phyloP scores from a whole-genome alignment of 768 basidiomycete genomes.

The Russula lepida region DNA sequence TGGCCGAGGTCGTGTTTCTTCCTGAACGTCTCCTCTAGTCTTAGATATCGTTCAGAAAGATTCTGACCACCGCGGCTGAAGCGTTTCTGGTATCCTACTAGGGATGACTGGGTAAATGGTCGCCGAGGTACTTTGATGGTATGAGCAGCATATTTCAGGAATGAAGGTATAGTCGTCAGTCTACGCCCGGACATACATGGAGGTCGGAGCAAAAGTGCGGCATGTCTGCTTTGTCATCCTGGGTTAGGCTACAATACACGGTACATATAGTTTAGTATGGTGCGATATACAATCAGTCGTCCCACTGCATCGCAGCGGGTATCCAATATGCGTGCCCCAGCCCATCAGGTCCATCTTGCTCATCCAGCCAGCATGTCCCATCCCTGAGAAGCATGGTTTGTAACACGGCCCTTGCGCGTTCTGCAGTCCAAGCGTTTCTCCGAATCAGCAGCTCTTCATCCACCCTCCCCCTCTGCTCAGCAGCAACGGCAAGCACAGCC shows the following conservation, averaged over 20 bases:
- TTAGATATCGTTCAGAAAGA: slow-evolving; percentile 45
- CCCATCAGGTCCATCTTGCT: slow-evolving; percentile 53
- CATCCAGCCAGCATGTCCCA: slow-evolving; percentile 92
- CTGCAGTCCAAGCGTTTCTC: slow-evolving; percentile 66
- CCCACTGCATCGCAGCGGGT: slow-evolving; percentile 82
- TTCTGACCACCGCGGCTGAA: slow-evolving; percentile 47
- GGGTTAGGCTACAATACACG: not conserved
- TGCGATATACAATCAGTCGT: slow-evolving; percentile 34
- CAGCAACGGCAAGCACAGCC: slow-evolving; percentile 67
- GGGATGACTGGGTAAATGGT: slow-evolving; percentile 25
- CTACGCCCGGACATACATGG: slow-evolving; percentile 3
- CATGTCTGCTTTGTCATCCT: slow-evolving; percentile 3
- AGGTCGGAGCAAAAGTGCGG: not conserved
- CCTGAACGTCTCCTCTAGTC: slow-evolving; percentile 47
- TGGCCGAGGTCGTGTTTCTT: slow-evolving; percentile 34
- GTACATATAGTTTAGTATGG: not conserved
- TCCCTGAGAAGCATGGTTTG: slow-evolving; percentile 88
- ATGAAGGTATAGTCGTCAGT: not conserved
- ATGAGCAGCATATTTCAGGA: slow-evolving; percentile 21
- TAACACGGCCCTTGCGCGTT: slow-evolving; percentile 67
- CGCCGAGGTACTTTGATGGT: slow-evolving; percentile 27
- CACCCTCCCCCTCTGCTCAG: slow-evolving; percentile 59
- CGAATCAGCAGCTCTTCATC: slow-evolving; percentile 52
- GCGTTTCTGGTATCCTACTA: slow-evolving; percentile 16
- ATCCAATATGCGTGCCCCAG: slow-evolving; percentile 76